Evolutionary conservation across 2,329 filamentous ascomycete genomes (phyloP).

Genomic region (Neonectria neomacrospora): DNA sequence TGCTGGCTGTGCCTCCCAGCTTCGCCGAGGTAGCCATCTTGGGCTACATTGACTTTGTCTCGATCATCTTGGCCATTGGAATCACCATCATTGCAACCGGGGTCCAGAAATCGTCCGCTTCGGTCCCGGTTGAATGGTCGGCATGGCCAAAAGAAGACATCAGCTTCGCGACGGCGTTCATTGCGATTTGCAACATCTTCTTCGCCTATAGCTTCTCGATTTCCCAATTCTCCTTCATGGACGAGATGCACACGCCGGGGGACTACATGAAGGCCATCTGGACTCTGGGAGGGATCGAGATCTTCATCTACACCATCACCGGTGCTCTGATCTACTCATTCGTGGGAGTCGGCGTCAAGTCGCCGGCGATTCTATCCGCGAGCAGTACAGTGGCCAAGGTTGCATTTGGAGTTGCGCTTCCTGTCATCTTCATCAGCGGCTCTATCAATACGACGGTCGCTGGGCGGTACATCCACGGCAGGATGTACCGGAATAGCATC

Average conservation of each 20-base stretch:
- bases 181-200: slow-evolving; percentile 70
- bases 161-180: slow-evolving; percentile 61
- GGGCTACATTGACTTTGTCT: slow-evolving; percentile 35
- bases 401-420: slow-evolving; percentile 72
- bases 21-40: slow-evolving; percentile 55
- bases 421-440: slow-evolving; percentile 75
- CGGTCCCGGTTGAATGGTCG: slow-evolving; percentile 44
- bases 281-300: slow-evolving; percentile 66
- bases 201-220: slow-evolving; percentile 68
- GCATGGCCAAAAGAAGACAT: slow-evolving; percentile 52
- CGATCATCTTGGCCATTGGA: slow-evolving; percentile 62
- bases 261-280: slow-evolving; percentile 61
- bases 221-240: slow-evolving; percentile 57
- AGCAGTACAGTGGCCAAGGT: slow-evolving; percentile 66
- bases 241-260: slow-evolving; percentile 56
- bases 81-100: slow-evolving; percentile 72
- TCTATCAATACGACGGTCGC: slow-evolving; percentile 65
- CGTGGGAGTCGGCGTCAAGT: slow-evolving; percentile 67
- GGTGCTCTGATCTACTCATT: slow-evolving; percentile 74
- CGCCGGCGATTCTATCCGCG: slow-evolving; percentile 72
- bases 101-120: slow-evolving; percentile 45
- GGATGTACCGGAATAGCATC: slow-evolving; percentile 31
- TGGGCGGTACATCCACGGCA: slow-evolving; percentile 50
- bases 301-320: slow-evolving; percentile 69
- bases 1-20: slow-evolving; percentile 53